Conservation (phyloP, 192 early-diverging fungal genomes). For the Chytriomyces sp. region DNA sequence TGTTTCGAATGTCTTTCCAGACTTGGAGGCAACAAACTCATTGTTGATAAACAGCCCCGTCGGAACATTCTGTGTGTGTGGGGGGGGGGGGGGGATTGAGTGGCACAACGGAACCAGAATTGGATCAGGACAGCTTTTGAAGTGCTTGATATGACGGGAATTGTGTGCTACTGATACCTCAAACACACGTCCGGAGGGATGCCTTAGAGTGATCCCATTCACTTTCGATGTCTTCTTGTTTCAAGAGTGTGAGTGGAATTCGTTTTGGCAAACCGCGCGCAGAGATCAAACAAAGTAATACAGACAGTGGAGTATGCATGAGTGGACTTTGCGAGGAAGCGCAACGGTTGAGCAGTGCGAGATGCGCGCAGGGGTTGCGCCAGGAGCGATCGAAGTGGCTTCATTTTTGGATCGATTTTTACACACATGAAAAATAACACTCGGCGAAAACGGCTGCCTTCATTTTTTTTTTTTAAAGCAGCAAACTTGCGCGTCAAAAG, state of each 20-base stretch:
- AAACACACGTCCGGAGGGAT: constrained; percentile 13
- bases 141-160: background rate
- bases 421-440: no score
- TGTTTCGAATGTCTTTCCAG: constrained; percentile 49
- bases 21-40: constrained; percentile 49
- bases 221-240: background rate
- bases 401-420: background rate
- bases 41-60: constrained; percentile 67
- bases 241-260: no score
- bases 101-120: background rate
- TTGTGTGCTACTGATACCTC: background rate
- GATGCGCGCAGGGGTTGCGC: background rate
- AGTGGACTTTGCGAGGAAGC: background rate
- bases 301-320: background rate
- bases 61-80: constrained; percentile 8
- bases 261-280: no score
- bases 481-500: no score
- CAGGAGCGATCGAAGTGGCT: background rate
- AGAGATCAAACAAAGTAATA: no score
- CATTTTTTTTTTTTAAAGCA: no score
- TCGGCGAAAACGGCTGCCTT: no score
- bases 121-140: background rate
- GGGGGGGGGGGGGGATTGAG: background rate
- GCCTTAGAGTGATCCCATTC: background rate
- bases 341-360: background rate